Evolutionary conservation across 495 filamentous ascomycete species (phyloP).

Genomic region (Talaromyces nanjingensis): DNA sequence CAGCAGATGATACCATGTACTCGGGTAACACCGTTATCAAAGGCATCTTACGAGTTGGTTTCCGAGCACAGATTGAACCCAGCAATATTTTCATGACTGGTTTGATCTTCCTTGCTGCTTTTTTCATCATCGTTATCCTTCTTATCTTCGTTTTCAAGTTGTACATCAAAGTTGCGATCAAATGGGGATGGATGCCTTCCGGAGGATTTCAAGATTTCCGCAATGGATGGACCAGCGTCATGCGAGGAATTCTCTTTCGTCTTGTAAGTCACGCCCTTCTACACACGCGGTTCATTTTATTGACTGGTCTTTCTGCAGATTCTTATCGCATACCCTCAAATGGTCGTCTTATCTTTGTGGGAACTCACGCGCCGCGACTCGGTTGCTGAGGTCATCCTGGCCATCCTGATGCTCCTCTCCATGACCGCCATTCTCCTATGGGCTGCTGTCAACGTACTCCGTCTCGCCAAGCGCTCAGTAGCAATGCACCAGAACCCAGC

Average conservation of each 20-base stretch:
- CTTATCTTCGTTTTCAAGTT: slow-evolving; percentile 65
- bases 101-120: slow-evolving; percentile 57
- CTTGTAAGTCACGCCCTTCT: slow-evolving; percentile 36
- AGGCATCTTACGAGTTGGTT: slow-evolving; percentile 80
- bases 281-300: background rate
- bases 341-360: slow-evolving; percentile 78
- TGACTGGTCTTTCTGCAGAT: slow-evolving; percentile 27
- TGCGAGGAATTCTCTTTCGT: slow-evolving; percentile 78
- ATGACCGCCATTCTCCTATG: slow-evolving; percentile 64
- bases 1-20: slow-evolving; percentile 37
- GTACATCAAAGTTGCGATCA: slow-evolving; percentile 56
- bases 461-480: slow-evolving; percentile 70
- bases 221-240: slow-evolving; percentile 68
- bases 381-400: slow-evolving; percentile 67
- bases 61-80: slow-evolving; percentile 64
- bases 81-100: slow-evolving; percentile 85
- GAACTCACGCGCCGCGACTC: slow-evolving; percentile 75
- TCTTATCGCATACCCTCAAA: slow-evolving; percentile 79
- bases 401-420: slow-evolving; percentile 73
- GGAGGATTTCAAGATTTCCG: slow-evolving; percentile 81
- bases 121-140: slow-evolving; percentile 35
- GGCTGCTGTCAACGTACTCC: slow-evolving; percentile 72
- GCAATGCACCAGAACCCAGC: slow-evolving; percentile 80
- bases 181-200: slow-evolving; percentile 59
- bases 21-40: slow-evolving; percentile 47